These are phyloP conservation scores for Metschnikowia hibisci DNA, from an alignment of 805 yeast genomes.

Conservation along the genomic window DNA sequence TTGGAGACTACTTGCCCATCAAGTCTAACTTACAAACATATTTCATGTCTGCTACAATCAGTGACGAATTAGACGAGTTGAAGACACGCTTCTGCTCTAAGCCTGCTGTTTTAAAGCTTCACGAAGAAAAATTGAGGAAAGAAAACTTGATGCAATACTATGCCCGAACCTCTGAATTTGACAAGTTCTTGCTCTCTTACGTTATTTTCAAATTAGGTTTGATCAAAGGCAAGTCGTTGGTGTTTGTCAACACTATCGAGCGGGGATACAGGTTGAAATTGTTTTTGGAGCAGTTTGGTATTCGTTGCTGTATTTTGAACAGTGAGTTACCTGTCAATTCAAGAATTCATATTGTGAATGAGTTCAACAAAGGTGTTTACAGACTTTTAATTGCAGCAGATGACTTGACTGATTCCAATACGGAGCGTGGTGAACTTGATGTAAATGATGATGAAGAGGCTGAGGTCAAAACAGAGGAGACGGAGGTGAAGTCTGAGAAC, in stretches of 20 bases:
- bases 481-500: background rate
- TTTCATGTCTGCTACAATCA: constrained; percentile 93
- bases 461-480: constrained; percentile 6
- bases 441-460: constrained; percentile 31
- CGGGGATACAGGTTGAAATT: constrained; percentile 90
- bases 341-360: constrained; percentile 91
- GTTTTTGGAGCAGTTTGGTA: constrained; percentile 92
- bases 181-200: constrained; percentile 84
- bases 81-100: constrained; percentile 75
- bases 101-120: constrained; percentile 77
- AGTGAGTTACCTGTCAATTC: constrained; percentile 92
- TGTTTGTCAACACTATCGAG: constrained; percentile 91
- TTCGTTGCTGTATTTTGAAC: constrained; percentile 81
- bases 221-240: constrained; percentile 84
- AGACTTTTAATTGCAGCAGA: constrained; percentile 91
- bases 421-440: constrained; percentile 47
- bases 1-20: constrained; percentile 63
- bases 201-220: constrained; percentile 86
- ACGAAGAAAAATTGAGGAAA: constrained; percentile 51
- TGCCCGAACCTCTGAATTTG: constrained; percentile 82
- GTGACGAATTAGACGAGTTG: constrained; percentile 75
- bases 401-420: constrained; percentile 63
- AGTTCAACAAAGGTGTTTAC: constrained; percentile 87
- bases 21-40: constrained; percentile 80
- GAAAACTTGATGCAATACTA: constrained; percentile 77